Base-by-base conservation (phyloP, 2,329 filamentous ascomycete species). In the Colletotrichum eleusines region DNA sequence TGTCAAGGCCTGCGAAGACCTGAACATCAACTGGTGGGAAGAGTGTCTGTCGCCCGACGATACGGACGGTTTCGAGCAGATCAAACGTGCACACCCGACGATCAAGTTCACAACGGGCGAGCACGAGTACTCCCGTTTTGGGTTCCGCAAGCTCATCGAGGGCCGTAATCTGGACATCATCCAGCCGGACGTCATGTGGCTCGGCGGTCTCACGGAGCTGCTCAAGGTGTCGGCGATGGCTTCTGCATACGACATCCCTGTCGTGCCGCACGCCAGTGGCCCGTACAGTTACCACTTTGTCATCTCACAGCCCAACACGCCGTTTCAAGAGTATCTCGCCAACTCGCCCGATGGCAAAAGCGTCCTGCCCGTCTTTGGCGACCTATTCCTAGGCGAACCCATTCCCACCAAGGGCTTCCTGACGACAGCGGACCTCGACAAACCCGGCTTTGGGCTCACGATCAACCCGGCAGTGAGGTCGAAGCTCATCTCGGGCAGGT, bases 211-310 rank as follows among this genome's bases (percentile, higher is more conserved):
- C 86, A 98, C 95, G 0, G 95, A 98, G 82, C 87, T 98, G 69
- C 90, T 98, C 74, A 96, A 94, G 82, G 92, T 98, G 63, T 89
- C 94, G 20, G 92, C 94, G 64, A 92, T 97, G 89, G 95, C 95
- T 5, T 90, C 94, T 5, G 95, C 95, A 28, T 98, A 98, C 81
- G 95, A 98, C 78, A 92, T 98, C 71, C 95, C 95, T 16, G 94
- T 98, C 20, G 94, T 98, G 18, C 95, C 95, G n/a, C 95, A 98
- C 79, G 95, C 95, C 54, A 96, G 92, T 72, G 95, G 95, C 1
- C 93, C 95, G 3, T 98, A 98, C 84, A 96, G 93, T 77, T 98
- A 98, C 83, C 95, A 98, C 82, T 98, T 97, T 78, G 95, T 97
- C 74, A 91, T 97, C 72, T 97, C 94, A 54, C 95, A 98, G 82